Percentiles rank a stretch among this genome's conserved stretches.
phyloP scores from a whole-genome alignment of 2,329 filamentous ascomycete species.

The Clarireedia monteithiana region DNA sequence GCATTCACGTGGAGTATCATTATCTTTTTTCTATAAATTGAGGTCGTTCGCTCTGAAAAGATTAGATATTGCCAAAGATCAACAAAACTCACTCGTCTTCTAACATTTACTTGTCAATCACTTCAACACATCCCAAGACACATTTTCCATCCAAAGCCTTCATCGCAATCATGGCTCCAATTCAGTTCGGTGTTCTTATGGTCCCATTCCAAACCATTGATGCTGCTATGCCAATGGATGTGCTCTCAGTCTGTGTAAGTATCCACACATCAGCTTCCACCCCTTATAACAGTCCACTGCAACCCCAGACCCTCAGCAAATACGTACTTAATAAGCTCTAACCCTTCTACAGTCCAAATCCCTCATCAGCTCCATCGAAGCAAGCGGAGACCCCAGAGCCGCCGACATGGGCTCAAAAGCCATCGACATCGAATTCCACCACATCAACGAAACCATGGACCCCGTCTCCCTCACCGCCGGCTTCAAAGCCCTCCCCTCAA shows the following conservation, averaged over 20 bases:
- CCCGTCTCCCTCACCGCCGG: conserved; percentile 14
- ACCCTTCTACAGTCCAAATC: neutral
- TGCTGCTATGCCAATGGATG: conserved; percentile 21
- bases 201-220: conserved; percentile 24
- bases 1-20: no score
- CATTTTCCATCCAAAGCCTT: neutral
- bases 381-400: neutral
- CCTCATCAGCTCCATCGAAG: neutral
- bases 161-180: conserved; percentile 15
- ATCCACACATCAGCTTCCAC: neutral
- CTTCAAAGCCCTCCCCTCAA: conserved; percentile 14
- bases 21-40: neutral
- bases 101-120: neutral
- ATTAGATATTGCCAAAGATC: neutral
- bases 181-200: conserved; percentile 24
- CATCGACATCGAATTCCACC: conserved; percentile 21
- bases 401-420: conserved; percentile 11
- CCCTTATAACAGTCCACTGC: no score
- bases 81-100: neutral
- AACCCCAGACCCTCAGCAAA: neutral
- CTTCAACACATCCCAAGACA: neutral
- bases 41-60: neutral
- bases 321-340: neutral
- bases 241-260: conserved; percentile 18
- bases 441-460: conserved; percentile 21